These are phyloP conservation scores for Myriosclerotinia duriaeana DNA, from an alignment of 2,329 filamentous ascomycete species.

Conservation along the genomic window DNA sequence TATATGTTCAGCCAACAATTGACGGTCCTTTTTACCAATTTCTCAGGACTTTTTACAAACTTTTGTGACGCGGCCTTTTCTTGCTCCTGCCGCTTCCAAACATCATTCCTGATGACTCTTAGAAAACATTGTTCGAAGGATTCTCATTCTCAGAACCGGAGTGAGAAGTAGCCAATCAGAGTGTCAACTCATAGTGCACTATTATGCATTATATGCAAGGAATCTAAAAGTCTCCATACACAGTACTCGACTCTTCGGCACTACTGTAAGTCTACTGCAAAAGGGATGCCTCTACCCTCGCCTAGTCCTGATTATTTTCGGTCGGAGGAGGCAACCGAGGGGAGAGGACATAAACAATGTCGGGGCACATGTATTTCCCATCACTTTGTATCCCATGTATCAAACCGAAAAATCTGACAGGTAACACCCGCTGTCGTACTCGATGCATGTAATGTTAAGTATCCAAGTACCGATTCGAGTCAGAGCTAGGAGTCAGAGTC, in stretches of 20 bases:
- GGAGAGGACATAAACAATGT: neutral
- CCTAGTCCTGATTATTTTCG: neutral
- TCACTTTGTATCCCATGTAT: slow-evolving; percentile 11
- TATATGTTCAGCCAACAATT: slow-evolving; percentile 21
- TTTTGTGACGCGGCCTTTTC: slow-evolving; percentile 13
- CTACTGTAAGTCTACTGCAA: slow-evolving; percentile 18
- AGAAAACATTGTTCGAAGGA: neutral
- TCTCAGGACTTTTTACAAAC: neutral
- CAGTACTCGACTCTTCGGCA: slow-evolving; percentile 14
- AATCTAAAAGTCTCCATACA: neutral
- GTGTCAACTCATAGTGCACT: neutral
- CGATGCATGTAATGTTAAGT: neutral
- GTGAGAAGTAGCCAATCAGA: slow-evolving; percentile 9
- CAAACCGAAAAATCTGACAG: slow-evolving; percentile 16
- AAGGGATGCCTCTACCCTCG: slow-evolving; percentile 3
- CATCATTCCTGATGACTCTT: slow-evolving; percentile 12
- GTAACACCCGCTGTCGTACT: slow-evolving; percentile 22
- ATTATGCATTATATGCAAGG: slow-evolving; percentile 20
- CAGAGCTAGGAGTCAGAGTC: neutral
- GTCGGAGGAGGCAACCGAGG: neutral
- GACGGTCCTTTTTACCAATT: neutral
- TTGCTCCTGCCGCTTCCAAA: slow-evolving; percentile 7
- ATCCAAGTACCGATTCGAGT: slow-evolving; percentile 7
- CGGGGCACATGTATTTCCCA: slow-evolving; percentile 9
- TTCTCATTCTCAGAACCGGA: slow-evolving; percentile 6